These are phyloP conservation scores for Uncinocarpus reesii DNA, from an alignment of 2,329 filamentous ascomycete genomes.

Conservation along the genomic window DNA sequence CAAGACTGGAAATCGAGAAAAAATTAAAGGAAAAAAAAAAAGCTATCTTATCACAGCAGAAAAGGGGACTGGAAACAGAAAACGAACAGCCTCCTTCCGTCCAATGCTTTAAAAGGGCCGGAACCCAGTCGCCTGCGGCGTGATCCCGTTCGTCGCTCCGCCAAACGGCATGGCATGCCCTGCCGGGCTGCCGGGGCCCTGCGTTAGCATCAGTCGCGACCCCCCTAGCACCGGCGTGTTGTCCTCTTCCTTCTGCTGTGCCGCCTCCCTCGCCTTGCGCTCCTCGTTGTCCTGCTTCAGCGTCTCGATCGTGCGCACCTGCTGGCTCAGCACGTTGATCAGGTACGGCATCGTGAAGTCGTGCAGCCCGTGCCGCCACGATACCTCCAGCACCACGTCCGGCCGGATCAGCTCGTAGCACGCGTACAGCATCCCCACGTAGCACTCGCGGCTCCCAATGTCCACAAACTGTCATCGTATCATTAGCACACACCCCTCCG, in stretches of 20 bases:
- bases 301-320: constrained; percentile 70
- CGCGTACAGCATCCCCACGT: constrained; percentile 98
- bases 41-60: too few species aligned
- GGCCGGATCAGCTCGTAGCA: constrained; percentile 96
- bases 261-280: constrained; percentile 60
- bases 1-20: neutral
- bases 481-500: neutral
- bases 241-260: constrained; percentile 81
- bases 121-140: constrained; percentile 77
- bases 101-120: constrained; percentile 42
- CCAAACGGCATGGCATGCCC: constrained; percentile 54
- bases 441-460: constrained; percentile 97
- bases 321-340: constrained; percentile 94
- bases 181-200: constrained; percentile 55
- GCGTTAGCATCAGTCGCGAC: constrained; percentile 87
- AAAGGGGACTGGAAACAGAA: neutral
- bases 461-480: constrained; percentile 69
- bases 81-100: too few species aligned
- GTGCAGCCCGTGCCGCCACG: constrained; percentile 85
- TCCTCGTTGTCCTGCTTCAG: constrained; percentile 96
- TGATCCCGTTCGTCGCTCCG: constrained; percentile 75
- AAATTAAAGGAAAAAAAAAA: neutral
- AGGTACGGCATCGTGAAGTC: constrained; percentile 99
- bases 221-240: constrained; percentile 86
- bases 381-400: constrained; percentile 87